Evolutionary conservation across 176 grass and related monocot genomes (phyloP).

Genomic region (Oryza rufipogon): DNA sequence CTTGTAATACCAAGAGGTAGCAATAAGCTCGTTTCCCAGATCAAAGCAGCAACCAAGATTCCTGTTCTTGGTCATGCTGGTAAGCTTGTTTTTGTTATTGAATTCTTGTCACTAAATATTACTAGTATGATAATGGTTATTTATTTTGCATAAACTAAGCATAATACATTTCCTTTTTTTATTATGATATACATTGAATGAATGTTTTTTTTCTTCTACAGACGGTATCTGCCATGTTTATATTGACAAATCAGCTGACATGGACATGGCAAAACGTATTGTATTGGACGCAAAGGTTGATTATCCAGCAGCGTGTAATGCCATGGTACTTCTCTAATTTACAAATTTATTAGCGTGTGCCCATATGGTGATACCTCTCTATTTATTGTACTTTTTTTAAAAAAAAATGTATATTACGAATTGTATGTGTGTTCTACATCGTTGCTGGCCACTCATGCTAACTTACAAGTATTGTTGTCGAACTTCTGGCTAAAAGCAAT

Average conservation of each 20-base stretch:
- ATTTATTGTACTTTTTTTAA: not conserved
- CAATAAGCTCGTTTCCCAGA: slow-evolving; percentile 89
- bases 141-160: not conserved
- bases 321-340: slow-evolving; percentile 72
- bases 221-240: slow-evolving; percentile 99
- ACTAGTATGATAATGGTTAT: slow-evolving; percentile 2
- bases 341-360: not conserved
- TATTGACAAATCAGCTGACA: slow-evolving; percentile 94
- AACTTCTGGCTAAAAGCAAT: not conserved
- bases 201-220: slow-evolving; percentile 43
- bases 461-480: not conserved
- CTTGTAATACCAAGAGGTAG: slow-evolving; percentile 98
- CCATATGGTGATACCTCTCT: not conserved
- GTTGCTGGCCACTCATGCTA: not conserved
- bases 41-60: slow-evolving; percentile 93
- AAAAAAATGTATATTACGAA: not conserved
- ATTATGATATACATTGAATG: not conserved
- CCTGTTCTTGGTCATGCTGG: slow-evolving; percentile 95
- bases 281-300: slow-evolving; percentile 94
- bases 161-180: not conserved
- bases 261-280: slow-evolving; percentile 90
- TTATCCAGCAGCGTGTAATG: slow-evolving; percentile 99
- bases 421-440: not conserved
- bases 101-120: not conserved
- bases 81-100: slow-evolving; percentile 41